A percentile compares a stretch with the other conserved stretches of the same genome.
Evolutionary conservation across 2,329 filamentous ascomycete species (phyloP).

Genomic region (Macroventuria anomochaeta): DNA sequence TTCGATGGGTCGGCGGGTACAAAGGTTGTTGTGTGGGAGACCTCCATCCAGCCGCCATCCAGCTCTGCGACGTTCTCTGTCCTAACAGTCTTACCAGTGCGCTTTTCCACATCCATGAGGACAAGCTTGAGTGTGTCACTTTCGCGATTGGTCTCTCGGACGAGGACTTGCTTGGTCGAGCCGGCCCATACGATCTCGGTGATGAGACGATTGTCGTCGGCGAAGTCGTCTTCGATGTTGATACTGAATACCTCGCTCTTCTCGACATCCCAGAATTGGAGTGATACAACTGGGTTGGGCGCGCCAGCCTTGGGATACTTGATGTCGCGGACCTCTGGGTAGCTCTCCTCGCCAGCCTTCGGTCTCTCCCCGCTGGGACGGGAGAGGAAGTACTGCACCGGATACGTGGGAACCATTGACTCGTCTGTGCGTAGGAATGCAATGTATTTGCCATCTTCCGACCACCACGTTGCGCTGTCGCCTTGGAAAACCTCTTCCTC

Average conservation of each 20-base stretch:
- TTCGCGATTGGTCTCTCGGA: conserved; percentile 93
- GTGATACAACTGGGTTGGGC: conserved; percentile 86
- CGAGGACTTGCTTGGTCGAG: conserved; percentile 72
- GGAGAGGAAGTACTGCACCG: conserved; percentile 90
- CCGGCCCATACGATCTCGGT: conserved; percentile 94
- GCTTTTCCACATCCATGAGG: conserved; percentile 76
- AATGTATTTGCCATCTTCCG: conserved; percentile 83
- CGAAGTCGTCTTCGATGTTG: conserved; percentile 76
- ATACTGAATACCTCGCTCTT: conserved; percentile 82
- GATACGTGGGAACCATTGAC: conserved; percentile 86
- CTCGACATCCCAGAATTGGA: conserved; percentile 86
- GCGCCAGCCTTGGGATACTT: conserved; percentile 97
- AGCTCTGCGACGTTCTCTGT: conserved; percentile 79
- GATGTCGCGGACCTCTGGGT: conserved; percentile 88
- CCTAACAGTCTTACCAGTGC: conserved; percentile 79
- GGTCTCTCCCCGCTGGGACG: conserved; percentile 78
- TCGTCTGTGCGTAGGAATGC: conserved; percentile 95
- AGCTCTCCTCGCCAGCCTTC: conserved; percentile 76
- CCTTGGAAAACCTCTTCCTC: conserved; percentile 83
- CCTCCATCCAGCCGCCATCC: conserved; percentile 98
- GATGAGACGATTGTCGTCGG: conserved; percentile 83
- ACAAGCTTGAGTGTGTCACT: conserved; percentile 90
- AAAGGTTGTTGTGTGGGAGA: conserved; percentile 82
- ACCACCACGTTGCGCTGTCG: conserved; percentile 94
- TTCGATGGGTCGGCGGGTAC: conserved; percentile 82